phyloP scores from a whole-genome alignment of 306 rosid genomes.

The Carpinus fangiana region DNA sequence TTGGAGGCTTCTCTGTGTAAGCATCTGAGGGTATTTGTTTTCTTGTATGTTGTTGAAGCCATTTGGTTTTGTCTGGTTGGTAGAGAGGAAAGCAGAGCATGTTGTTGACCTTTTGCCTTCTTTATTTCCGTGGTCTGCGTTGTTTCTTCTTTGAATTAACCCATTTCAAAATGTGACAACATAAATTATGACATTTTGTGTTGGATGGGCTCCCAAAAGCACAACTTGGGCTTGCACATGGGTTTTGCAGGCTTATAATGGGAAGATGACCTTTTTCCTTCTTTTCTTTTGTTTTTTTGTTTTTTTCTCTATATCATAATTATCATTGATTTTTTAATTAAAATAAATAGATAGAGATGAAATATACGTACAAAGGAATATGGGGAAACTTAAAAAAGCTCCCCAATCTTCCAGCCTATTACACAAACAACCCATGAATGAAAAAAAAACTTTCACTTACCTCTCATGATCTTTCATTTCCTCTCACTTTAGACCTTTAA shows the following conservation, averaged over 20 bases:
- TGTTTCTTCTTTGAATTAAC: conserved; percentile 1
- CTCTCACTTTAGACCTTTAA: no score
- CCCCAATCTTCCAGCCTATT: no score
- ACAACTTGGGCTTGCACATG: not conserved
- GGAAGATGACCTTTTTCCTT: not conserved
- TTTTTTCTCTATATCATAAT: no score
- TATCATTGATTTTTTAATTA: no score
- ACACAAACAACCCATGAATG: no score
- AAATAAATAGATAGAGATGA: no score
- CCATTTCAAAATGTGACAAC: not conserved
- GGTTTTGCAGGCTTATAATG: not conserved
- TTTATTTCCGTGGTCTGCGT: conserved; percentile 8
- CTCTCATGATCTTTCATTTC: no score
- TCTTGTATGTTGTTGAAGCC: conserved; percentile 21
- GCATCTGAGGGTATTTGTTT: conserved; percentile 15
- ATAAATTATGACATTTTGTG: not conserved
- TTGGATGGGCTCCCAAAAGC: not conserved
- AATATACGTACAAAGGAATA: no score
- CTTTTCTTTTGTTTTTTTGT: no score
- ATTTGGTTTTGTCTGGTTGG: conserved; percentile 15
- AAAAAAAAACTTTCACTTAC: no score
- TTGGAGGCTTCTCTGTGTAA: conserved; percentile 7
- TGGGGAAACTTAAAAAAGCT: no score
- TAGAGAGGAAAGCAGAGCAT: conserved; percentile 14
- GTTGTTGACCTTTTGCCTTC: conserved; percentile 19